Base-by-base conservation (phyloP, 192 early-diverging fungal species). In the Podila verticillata region DNA sequence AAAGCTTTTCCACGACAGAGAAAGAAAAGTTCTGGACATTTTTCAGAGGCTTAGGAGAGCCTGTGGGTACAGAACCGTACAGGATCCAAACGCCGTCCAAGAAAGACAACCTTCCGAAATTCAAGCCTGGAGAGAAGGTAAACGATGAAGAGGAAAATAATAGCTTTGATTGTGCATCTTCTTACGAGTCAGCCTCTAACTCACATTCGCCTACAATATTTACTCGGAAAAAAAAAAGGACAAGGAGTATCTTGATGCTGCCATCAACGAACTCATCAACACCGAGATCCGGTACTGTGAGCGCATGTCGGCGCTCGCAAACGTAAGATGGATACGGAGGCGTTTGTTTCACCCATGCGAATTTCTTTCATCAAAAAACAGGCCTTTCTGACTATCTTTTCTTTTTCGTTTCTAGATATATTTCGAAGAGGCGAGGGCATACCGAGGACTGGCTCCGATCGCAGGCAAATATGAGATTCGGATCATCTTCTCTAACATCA, bases 401-500 rank as follows among this genome's bases (percentile, higher is more conserved):
- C 17, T 15, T 3, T 44, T 15, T 15, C 39, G 4, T 44, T 44
- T 44, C 13, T 15, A 74, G 73, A n/a, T 74, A 48, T 74, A 74
- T 36, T 31, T 63, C 8, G 26, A 35, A 5, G 73, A 74, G 20
- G 73, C 66, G 10, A 58, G 49, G 8, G 34, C 17, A 2, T 49
- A 49, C 2, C 54, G 58, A 44, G 66, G 56, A 26, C 31, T 57
- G 4, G 36, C 17, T 30, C 57, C 72, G 1, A 58, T 59, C 5
- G 17, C 66, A 3, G 63, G 73, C 48, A 74, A 74, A 35, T 74
- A 74, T 20, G 73, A 74, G 66, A 58, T 74, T 3, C 61, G 66
- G 17, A 48, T 68, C 3, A 74, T 74, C 4, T 74, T 74, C 24
- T 74, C 73, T n/a, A 74, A 74, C 29, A 74, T 74, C 36, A 65